Base-by-base conservation (phyloP, 352 stramenopile species). In the Globisporangium uncinulatum region DNA sequence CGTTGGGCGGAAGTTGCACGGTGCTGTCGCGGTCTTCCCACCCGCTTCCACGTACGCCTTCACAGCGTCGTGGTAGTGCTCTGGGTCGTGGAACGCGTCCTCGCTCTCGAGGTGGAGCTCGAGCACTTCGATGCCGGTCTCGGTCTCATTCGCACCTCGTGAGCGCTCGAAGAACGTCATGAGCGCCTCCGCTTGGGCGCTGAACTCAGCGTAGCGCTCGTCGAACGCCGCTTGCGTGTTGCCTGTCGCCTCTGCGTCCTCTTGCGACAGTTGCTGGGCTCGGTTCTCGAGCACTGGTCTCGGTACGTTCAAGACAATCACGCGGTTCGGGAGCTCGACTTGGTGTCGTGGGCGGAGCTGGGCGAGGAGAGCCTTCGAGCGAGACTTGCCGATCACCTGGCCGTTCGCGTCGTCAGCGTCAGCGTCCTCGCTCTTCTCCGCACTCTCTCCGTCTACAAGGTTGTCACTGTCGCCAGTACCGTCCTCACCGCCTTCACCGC, bases 1-100 rank as follows among this genome's bases (percentile, higher is more conserved):
- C 14, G 87, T 96, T 19, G 86, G 86, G 34, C 92, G 84, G 62
- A 93, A 95, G 56, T 94, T 96, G 65, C 65, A 76, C 7, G 83
- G 83, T n/a, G 61, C 41, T 8, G 47, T 71, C 61, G 57, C 65
- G 47, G 65, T 69, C n/a, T 56, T 65, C 1, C 79, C 76, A 49
- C 77, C 84, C 54, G 88, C 69, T 41, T 95, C 83, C 61, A 95
- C 73, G 69, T 94, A 95, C 10, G 70, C 73, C 31, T 79, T 67
- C 34, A 92, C 74, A 3, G 76, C 74, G 32, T 69, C 67, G 7
- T 74, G 43, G 41, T 87, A 77, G 3, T 58, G 44, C 32, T 73
- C 67, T 10, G 70, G 61, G 39, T 79, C 65, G 11, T 65, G 62
- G 53, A 74, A 87, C 10, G 62, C 70, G 14, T 79, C 56, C 15